Percentiles rank a stretch among this genome's conserved stretches.
Conservation (phyloP, 2,329 filamentous ascomycete species). For the Ascochyta clinopodiicola region DNA sequence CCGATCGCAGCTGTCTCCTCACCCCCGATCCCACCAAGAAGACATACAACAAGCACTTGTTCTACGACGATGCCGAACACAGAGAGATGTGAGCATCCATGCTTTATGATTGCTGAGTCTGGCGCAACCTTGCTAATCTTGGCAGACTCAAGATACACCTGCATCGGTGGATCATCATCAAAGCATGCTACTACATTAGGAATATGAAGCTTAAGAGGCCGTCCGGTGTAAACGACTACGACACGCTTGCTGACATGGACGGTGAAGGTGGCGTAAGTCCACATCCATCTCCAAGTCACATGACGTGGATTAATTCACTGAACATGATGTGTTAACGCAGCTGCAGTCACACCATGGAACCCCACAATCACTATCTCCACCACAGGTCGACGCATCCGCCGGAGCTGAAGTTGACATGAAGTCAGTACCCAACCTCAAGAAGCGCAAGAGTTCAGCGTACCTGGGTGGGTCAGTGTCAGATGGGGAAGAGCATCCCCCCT, state of each 20-base stretch:
- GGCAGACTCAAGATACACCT: constrained; percentile 45
- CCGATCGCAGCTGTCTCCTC: constrained; percentile 42
- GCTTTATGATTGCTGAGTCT: not conserved
- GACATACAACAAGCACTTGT: constrained; percentile 44
- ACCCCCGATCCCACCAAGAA: constrained; percentile 43
- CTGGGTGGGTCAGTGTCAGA: constrained; percentile 34
- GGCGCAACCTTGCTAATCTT: not conserved
- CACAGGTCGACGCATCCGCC: constrained; percentile 26
- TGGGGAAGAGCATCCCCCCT: constrained; percentile 34
- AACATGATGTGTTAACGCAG: constrained; percentile 20
- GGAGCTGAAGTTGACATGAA: constrained; percentile 33
- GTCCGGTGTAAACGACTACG: constrained; percentile 39
- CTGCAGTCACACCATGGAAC: constrained; percentile 41
- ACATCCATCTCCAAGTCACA: constrained; percentile 16
- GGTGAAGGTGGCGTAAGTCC: constrained; percentile 31
- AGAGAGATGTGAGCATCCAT: constrained; percentile 37
- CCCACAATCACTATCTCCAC: constrained; percentile 36
- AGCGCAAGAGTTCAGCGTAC: constrained; percentile 45
- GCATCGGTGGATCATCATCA: constrained; percentile 50
- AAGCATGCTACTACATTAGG: constrained; percentile 48
- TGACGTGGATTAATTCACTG: not conserved
- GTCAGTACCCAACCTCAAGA: constrained; percentile 30
- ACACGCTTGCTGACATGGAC: constrained; percentile 41
- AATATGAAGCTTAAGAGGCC: constrained; percentile 48
- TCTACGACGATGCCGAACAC: constrained; percentile 42